Conservation (phyloP, 352 stramenopile genomes). For the Aphanomyces invadans region DNA sequence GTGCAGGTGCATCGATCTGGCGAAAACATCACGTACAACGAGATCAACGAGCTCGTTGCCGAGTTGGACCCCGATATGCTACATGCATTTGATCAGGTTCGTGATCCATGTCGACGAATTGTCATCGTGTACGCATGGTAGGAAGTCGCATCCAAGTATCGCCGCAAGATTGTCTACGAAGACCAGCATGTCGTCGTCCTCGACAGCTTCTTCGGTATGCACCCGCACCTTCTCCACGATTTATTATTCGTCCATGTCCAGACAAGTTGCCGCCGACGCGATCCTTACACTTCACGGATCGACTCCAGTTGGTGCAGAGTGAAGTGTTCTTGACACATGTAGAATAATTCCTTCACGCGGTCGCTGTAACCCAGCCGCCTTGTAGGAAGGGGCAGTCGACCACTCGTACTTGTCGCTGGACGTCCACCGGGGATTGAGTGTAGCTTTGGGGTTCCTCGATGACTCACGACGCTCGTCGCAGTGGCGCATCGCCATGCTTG, state of each 20-base stretch:
- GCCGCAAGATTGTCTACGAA: conserved; percentile 39
- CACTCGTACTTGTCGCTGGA: conserved; percentile 44
- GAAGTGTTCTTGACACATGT: conserved; percentile 39
- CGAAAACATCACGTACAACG: conserved; percentile 64
- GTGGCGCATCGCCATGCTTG: conserved; percentile 36
- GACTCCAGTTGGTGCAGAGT: conserved; percentile 62
- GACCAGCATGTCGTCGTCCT: conserved; percentile 54
- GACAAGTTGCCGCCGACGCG: conserved; percentile 33
- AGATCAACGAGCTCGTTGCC: conserved; percentile 46
- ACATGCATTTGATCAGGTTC: conserved; percentile 14
- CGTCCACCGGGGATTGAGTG: conserved; percentile 54
- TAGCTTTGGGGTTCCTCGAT: conserved; percentile 29
- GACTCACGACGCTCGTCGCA: too few species aligned
- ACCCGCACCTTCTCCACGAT: too few species aligned
- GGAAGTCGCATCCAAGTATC: conserved; percentile 57
- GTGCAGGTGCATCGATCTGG: conserved; percentile 59
- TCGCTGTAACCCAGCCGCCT: too few species aligned
- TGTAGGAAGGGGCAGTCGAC: conserved; percentile 31
- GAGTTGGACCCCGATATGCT: conserved; percentile 34
- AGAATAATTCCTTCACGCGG: too few species aligned
- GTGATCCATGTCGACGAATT: too few species aligned
- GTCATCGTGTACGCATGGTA: conserved; percentile 3
- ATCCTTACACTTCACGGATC: conserved; percentile 67
- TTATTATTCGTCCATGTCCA: neutral
- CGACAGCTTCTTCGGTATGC: conserved; percentile 43